Percentiles rank a stretch among this genome's conserved stretches.
These are phyloP conservation scores for Tetrapisispora arboricola DNA, from an alignment of 805 yeast species.

Conservation along the genomic window DNA sequence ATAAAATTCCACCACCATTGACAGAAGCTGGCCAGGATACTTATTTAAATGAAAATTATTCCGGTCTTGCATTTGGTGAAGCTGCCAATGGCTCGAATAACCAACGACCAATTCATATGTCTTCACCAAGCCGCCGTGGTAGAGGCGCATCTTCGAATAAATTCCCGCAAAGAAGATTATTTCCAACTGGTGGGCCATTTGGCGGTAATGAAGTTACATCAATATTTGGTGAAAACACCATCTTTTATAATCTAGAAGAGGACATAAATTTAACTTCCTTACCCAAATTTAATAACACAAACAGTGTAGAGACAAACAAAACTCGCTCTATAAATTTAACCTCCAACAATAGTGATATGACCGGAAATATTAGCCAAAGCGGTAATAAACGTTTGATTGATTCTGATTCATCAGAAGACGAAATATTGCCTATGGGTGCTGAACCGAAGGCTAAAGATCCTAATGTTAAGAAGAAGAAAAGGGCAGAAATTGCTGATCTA, in stretches of 20 bases:
- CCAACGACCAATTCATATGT: constrained; percentile 7
- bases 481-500: constrained; percentile 67
- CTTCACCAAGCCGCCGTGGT: constrained; percentile 28
- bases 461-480: constrained; percentile 30
- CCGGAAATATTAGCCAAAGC: neutral
- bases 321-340: constrained; percentile 13
- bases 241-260: constrained; percentile 19
- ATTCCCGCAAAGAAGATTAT: constrained; percentile 57
- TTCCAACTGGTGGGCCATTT: constrained; percentile 94
- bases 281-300: neutral
- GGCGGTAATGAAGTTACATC: constrained; percentile 93
- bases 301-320: neutral
- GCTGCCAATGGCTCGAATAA: neutral
- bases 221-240: constrained; percentile 61
- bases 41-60: constrained; percentile 1
- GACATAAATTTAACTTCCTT: constrained; percentile 1
- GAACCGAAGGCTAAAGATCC: constrained; percentile 29
- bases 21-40: constrained; percentile 29
- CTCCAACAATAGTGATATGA: neutral
- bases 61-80: neutral
- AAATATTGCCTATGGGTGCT: constrained; percentile 39
- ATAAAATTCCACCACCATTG: constrained; percentile 76
- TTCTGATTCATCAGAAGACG: constrained; percentile 58
- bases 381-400: constrained; percentile 30
- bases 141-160: constrained; percentile 29